Base-by-base conservation (phyloP, 208 protist genomes). In the Phytomonas serpens region DNA sequence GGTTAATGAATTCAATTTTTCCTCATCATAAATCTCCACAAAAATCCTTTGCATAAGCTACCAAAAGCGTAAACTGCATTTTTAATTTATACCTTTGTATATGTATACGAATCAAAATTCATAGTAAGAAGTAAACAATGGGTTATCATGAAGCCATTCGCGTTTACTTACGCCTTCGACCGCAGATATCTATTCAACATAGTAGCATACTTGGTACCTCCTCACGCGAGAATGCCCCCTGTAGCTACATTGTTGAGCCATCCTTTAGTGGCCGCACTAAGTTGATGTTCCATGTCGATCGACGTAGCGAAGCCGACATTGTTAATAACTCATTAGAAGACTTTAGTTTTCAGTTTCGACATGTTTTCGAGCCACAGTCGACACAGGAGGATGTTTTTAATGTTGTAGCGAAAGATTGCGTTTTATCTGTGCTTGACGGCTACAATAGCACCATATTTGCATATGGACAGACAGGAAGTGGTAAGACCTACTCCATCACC, bases 401-500 rank as follows among this genome's bases (percentile, higher is more conserved):
- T 69, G 80, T 65, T 23, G 86, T 93, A 2, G 88, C 87, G n/a
- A 87, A 94, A 69, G 90, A 94, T 40, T 88, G 92, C 64, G 86
- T 97, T 61, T 37, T 82, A 31, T 79, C 87, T 16, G 86, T 83
- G 37, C 75, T 97, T 34, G 83, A 91, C 34, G 93, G 93, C 34
- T 82, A 88, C 75, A 96, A 97, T 81, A 90, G 88, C 68, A 97
- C 93, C 29, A 74, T 97, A 16, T 93, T 97, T 74, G 91, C 93
- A 47, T 97, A 97, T 69, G 93, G 93, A 2, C 93, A 97, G 64
- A 97, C 93, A 0, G 93, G 93, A 52, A 93, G 85, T 77, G 93
- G 93, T 33, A 97, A 97, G 76, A 97, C 93, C 42, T 93, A 85
- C 78, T 95, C 87, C 69, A 92, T 96, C 77, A 93, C 88, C 3